phyloP scores from a whole-genome alignment of 2,329 filamentous ascomycete species.

The Cryoendolithus antarcticus region DNA sequence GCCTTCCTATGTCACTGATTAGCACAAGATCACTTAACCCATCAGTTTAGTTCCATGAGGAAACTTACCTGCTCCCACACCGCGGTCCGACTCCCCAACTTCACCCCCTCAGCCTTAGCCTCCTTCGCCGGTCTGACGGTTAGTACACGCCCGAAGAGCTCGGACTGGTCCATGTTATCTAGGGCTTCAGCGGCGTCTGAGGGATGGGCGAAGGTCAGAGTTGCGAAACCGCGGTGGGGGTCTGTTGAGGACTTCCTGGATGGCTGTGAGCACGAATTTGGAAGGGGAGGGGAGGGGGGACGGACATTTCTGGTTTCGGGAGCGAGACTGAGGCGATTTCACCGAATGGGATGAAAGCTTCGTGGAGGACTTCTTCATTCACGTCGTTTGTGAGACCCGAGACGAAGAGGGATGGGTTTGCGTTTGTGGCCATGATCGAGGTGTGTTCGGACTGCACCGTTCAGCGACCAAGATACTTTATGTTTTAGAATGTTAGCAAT shows the following conservation, averaged over 20 bases:
- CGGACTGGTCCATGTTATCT: slow-evolving; percentile 97
- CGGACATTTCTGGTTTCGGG: slow-evolving; percentile 66
- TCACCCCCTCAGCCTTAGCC: slow-evolving; percentile 77
- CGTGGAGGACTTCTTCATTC: slow-evolving; percentile 61
- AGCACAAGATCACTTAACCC: too few relatives aligned
- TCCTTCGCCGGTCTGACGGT: slow-evolving; percentile 87
- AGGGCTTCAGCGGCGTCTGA: slow-evolving; percentile 88
- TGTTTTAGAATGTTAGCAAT: too few relatives aligned
- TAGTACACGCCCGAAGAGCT: slow-evolving; percentile 83
- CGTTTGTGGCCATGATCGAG: too few relatives aligned
- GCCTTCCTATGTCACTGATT: slow-evolving; percentile 55
- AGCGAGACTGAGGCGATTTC: slow-evolving; percentile 86
- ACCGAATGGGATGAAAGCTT: slow-evolving; percentile 93
- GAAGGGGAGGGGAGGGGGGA: too few relatives aligned
- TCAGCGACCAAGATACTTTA: too few relatives aligned
- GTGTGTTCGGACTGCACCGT: too few relatives aligned
- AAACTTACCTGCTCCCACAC: slow-evolving; percentile 84
- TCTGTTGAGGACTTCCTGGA: slow-evolving; percentile 53
- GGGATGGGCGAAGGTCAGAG: slow-evolving; percentile 82
- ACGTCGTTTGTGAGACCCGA: slow-evolving; percentile 75
- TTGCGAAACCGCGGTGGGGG: slow-evolving; percentile 82
- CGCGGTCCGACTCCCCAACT: slow-evolving; percentile 82
- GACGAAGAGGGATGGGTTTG: slow-evolving; percentile 57
- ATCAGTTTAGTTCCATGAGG: too few relatives aligned
- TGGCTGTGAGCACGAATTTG: slow-evolving; percentile 4